phyloP scores from a whole-genome alignment of 345 rosid genomes.

The Salix dunnii region DNA sequence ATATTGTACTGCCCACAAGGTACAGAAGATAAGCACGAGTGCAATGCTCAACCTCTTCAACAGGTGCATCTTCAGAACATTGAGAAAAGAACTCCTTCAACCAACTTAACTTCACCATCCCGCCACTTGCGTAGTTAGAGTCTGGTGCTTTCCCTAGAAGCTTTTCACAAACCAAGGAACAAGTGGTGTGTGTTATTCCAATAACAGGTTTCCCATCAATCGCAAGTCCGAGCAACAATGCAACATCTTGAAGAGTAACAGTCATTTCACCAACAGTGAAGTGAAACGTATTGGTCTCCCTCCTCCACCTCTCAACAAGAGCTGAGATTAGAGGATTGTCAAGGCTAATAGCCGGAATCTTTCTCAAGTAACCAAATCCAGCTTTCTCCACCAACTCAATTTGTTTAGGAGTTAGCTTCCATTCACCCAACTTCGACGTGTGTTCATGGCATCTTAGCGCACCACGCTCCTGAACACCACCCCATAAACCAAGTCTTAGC shows the following conservation, averaged over 20 bases:
- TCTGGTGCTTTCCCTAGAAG: slow-evolving; percentile 70
- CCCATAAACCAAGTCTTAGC: not conserved
- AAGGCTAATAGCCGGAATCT: slow-evolving; percentile 89
- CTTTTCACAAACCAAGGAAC: slow-evolving; percentile 58
- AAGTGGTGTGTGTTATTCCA: slow-evolving; percentile 82
- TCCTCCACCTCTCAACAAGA: slow-evolving; percentile 92
- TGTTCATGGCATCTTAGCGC: slow-evolving; percentile 98
- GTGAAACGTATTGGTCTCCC: slow-evolving; percentile 93
- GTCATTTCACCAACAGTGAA: slow-evolving; percentile 90
- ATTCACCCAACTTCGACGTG: slow-evolving; percentile 84
- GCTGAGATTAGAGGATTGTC: slow-evolving; percentile 94
- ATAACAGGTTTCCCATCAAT: slow-evolving; percentile 92
- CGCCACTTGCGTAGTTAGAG: slow-evolving; percentile 83
- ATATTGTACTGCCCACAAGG: slow-evolving; percentile 89
- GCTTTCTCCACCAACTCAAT: slow-evolving; percentile 79
- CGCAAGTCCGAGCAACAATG: slow-evolving; percentile 69
- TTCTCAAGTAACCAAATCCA: slow-evolving; percentile 79
- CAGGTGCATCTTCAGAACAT: slow-evolving; percentile 58
- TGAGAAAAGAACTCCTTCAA: slow-evolving; percentile 77
- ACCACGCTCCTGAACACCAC: slow-evolving; percentile 66
- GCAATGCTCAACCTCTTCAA: slow-evolving; percentile 55
- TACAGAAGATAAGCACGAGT: slow-evolving; percentile 90
- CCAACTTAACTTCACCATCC: slow-evolving; percentile 99
- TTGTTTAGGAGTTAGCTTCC: slow-evolving; percentile 72
- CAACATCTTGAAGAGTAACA: slow-evolving; percentile 76